A percentile compares a stretch with the other conserved stretches of the same genome.
phyloP scores from a whole-genome alignment of 1,284 basidiomycete species.

The Rhodotorula sp. region DNA sequence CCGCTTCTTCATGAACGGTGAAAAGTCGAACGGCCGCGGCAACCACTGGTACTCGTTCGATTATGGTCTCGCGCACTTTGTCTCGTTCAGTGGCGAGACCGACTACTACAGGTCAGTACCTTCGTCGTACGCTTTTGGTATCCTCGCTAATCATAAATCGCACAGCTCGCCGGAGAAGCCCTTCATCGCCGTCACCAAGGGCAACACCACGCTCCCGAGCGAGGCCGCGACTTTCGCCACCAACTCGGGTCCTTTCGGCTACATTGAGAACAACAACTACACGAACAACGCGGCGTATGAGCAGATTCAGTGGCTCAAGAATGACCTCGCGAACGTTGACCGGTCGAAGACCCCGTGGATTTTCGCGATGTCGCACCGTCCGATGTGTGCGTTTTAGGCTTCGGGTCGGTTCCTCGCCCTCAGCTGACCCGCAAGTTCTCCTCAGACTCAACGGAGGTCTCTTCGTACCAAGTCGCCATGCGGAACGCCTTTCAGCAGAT shows the following conservation, averaged over 20 bases:
- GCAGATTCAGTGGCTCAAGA: constrained; percentile 33
- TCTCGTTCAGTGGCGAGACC: constrained; percentile 33
- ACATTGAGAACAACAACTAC: constrained; percentile 30
- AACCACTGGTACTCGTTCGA: constrained; percentile 47
- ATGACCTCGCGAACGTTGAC: constrained; percentile 28
- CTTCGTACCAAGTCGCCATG: not conserved
- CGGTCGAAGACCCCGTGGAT: constrained; percentile 32
- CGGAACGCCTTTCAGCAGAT: constrained; percentile 2
- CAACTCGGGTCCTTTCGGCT: constrained; percentile 37
- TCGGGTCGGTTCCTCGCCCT: not conserved
- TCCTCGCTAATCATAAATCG: constrained; percentile 4
- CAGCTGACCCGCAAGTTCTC: not conserved
- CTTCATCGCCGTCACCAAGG: constrained; percentile 41
- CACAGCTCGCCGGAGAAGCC: constrained; percentile 39
- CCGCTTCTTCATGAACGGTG: constrained; percentile 28
- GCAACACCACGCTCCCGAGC: constrained; percentile 38
- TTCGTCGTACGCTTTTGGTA: not conserved
- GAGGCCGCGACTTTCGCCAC: constrained; percentile 6
- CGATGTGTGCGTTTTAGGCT: not conserved
- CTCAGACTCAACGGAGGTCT: not conserved
- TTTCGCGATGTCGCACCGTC: constrained; percentile 26
- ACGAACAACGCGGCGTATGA: constrained; percentile 16
- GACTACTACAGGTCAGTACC: constrained; percentile 21
- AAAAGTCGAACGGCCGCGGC: constrained; percentile 36
- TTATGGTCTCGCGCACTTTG: constrained; percentile 20